Evolutionary conservation across 768 basidiomycete genomes (phyloP).

Genomic region (Butyriboletus loyo): DNA sequence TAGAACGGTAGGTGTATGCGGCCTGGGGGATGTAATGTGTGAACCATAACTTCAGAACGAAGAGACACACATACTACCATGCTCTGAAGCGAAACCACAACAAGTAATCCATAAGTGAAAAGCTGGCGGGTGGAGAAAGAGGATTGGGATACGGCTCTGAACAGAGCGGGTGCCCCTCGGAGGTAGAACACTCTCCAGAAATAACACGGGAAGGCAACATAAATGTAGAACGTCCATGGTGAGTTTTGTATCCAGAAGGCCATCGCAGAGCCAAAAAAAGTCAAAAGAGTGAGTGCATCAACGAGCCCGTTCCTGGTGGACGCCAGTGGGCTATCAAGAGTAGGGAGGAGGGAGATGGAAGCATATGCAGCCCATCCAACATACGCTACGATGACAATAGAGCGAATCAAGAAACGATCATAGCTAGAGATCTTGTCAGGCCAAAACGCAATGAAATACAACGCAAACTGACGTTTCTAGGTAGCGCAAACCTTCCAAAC

Average conservation of each 20-base stretch:
- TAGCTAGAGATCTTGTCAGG: conserved; percentile 42
- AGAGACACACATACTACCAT: conserved; percentile 62
- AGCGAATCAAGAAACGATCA: conserved; percentile 68
- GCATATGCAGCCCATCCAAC: conserved; percentile 74
- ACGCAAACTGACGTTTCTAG: conserved; percentile 54
- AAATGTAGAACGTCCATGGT: conserved; percentile 73
- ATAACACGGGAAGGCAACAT: conserved; percentile 70
- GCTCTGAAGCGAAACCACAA: conserved; percentile 48
- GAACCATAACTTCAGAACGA: neutral
- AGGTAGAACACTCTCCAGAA: conserved; percentile 65
- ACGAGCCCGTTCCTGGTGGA: neutral
- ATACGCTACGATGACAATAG: conserved; percentile 70
- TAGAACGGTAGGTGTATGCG: conserved; percentile 66
- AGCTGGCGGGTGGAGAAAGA: conserved; percentile 23
- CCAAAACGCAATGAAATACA: neutral
- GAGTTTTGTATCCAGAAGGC: conserved; percentile 62
- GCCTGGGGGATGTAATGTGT: conserved; percentile 36
- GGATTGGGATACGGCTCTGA: conserved; percentile 13
- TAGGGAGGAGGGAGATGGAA: conserved; percentile 54
- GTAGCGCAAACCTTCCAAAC: conserved; percentile 66
- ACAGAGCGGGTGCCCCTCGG: conserved; percentile 20
- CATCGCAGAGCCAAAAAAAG: conserved; percentile 38
- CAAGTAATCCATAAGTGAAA: conserved; percentile 30
- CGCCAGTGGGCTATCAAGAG: conserved; percentile 24
- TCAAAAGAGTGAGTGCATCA: conserved; percentile 29